Conservation (phyloP, 2,329 filamentous ascomycete species). For the Blastomyces percursus region DNA sequence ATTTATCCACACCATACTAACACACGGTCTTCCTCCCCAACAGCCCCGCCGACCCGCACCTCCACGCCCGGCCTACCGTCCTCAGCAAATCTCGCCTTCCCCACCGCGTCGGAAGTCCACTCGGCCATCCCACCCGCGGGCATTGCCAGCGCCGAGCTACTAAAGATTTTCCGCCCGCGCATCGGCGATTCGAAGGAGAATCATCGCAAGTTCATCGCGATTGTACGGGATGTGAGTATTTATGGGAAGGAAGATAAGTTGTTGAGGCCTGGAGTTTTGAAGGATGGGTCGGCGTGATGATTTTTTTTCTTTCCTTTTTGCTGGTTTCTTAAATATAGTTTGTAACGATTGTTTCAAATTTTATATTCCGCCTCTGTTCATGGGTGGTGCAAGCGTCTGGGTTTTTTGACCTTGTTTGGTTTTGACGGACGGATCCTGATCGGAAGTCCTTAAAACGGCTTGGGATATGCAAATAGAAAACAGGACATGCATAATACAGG, state of each 20-base stretch:
- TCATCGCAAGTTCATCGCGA: constrained; percentile 33
- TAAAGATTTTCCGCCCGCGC: constrained; percentile 34
- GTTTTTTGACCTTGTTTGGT: background rate
- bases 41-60: background rate
- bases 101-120: constrained; percentile 37
- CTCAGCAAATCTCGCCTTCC: constrained; percentile 21
- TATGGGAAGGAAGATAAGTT: constrained; percentile 35
- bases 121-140: constrained; percentile 37
- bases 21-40: background rate
- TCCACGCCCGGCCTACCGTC: background rate
- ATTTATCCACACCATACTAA: background rate
- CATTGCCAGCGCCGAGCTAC: constrained; percentile 35
- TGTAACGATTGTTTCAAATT: background rate
- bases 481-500: too few relatives aligned
- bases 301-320: background rate
- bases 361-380: background rate
- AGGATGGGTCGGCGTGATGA: background rate
- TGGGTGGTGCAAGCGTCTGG: background rate
- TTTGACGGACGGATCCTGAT: background rate
- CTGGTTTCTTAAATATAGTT: background rate
- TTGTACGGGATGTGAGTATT: constrained; percentile 35
- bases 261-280: constrained; percentile 29
- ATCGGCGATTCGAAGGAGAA: constrained; percentile 34
- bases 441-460: background rate
- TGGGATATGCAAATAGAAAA: background rate